Evolutionary conservation across 768 basidiomycete species (phyloP), one percentile per base, ranked within the genome.

Genomic region (Boletus rubescentipes): DNA sequence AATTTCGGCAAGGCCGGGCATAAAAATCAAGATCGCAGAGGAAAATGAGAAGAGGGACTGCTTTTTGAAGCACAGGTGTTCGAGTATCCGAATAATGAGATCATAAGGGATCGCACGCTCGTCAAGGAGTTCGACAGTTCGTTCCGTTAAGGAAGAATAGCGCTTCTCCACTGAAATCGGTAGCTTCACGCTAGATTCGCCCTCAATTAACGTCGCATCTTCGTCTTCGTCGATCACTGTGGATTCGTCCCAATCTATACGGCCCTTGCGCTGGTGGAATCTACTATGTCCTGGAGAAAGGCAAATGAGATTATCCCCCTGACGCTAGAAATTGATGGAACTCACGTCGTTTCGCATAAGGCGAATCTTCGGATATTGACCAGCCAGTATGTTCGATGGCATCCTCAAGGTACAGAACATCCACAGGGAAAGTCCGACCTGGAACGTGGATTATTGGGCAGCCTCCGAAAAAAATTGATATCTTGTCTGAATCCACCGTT

Each of bases 1-100:
- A 51, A 99, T 99, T 72, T 97, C 95, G 31, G 86, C 91, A 56
- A 99, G 75, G 38, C 96, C 96, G 21, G 96, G 95, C 82, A 98
- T 85, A 72, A 99, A 99, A 55, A 99, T 76, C 36, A 99, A 76
- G 41, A 92, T 79, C 2, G 96, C 96, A 3, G 82, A 72, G 3
- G 93, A 95, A 72, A 83, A 93, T 1, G 68, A 51, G 15, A 58
- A 49, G 49, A 85, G 79, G 2, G 68, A 58, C 3, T 62, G 58
- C 57, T 88, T 82, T 43, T 85, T 80, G 60, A 91, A 87, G 67
- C 94, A 97, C 9, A 97, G 77, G 42, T 77, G 77, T 65, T 98
- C 94, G 40, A 99, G 76, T 3, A 98, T 73, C 16, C 81, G 78
- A 54, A 96, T 61, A 63, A 99, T 91, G 10, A 99, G 79, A 43